Percentiles rank a stretch among this genome's conserved stretches.
Evolutionary conservation across 2,329 filamentous ascomycete species (phyloP).

Genomic region (Ascochyta clinopodiicola): DNA sequence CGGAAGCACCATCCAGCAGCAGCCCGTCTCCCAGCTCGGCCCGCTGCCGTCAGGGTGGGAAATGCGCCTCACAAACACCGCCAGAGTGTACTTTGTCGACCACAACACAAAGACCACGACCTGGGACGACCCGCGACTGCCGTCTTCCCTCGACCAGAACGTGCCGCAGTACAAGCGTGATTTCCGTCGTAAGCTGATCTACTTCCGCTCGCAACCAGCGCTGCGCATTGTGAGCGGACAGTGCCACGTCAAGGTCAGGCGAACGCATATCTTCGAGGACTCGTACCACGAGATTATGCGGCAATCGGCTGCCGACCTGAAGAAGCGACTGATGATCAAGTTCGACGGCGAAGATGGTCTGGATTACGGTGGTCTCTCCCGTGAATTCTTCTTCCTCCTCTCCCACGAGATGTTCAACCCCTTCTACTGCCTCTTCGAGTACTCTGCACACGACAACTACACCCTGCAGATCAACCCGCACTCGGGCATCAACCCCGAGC

Average conservation of each 20-base stretch:
- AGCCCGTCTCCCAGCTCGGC: conserved; percentile 95
- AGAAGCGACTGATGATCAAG: conserved; percentile 99
- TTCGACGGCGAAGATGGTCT: conserved; percentile 98
- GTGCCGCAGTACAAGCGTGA: conserved; percentile 99
- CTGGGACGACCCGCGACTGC: conserved; percentile 95
- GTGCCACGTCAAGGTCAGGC: conserved; percentile 96
- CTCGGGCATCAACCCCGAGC: conserved; percentile 98
- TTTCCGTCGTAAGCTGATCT: conserved; percentile 96
- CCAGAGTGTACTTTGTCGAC: conserved; percentile 97
- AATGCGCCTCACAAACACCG: conserved; percentile 98
- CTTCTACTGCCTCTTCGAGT: conserved; percentile 99
- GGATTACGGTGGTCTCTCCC: conserved; percentile 95
- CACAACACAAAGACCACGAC: conserved; percentile 99
- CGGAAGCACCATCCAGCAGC: conserved; percentile 89
- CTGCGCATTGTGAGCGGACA: conserved; percentile 94
- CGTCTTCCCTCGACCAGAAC: conserved; percentile 95
- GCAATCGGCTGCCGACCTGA: conserved; percentile 91
- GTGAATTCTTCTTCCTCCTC: conserved; percentile 98
- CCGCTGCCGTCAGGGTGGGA: conserved; percentile 98
- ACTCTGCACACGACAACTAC: conserved; percentile 99
- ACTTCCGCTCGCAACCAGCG: conserved; percentile 97
- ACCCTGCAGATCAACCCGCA: conserved; percentile 99
- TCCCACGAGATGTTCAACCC: conserved; percentile 99
- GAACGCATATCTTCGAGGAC: conserved; percentile 98
- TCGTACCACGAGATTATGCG: conserved; percentile 98